Evolutionary conservation across 208 protist species (phyloP), one percentile per base, ranked within the genome.

Genomic region (Acanthamoeba castellanii): DNA sequence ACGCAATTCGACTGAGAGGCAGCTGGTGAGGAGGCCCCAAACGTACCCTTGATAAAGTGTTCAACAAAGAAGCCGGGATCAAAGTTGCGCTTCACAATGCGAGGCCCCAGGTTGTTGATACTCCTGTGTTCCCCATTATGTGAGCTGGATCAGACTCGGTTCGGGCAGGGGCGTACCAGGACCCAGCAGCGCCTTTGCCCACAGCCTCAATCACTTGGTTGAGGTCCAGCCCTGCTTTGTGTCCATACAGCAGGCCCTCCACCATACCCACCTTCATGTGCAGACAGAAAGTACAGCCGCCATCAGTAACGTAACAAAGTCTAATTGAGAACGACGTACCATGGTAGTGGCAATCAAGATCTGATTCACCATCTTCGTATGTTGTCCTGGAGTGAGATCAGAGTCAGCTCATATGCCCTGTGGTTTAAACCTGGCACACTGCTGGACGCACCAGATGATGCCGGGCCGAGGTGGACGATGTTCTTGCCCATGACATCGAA

Each of bases 291-390:
- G 9, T 64, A 25, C 57, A 64, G n/a, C n/a, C n/a, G n/a, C n/a
- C n/a, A n/a, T n/a, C n/a, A n/a, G n/a, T n/a, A n/a, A n/a, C n/a
- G n/a, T n/a, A n/a, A n/a, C n/a, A n/a, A 11, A 52, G 47, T 14
- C 11, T 4, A 61, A 61, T 13, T 2, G 13, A 61, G 55, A 2
- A 61, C 55, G 16, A 22, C 55, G 20, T 22, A 61, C 98, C 98
- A 99, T 99, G 95, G 98, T 98, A 42, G 97, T 98, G 14, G 98
- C 98, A 52, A 99, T 98, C 97, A 99, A 98, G 68, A 99, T 99
- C 96, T 99, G 99, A 94, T 99, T 99, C 22, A 98, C 98, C 82
- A 98, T 98, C 96, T 99, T 99, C 95, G 98, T 99, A 94, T 99
- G 98, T 97, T 99, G 99, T 25, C 99, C 99, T 6, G 97, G 97